These are phyloP conservation scores for Berkeleyomyces rouxiae DNA, from an alignment of 2,329 filamentous ascomycete genomes.

Conservation along the genomic window DNA sequence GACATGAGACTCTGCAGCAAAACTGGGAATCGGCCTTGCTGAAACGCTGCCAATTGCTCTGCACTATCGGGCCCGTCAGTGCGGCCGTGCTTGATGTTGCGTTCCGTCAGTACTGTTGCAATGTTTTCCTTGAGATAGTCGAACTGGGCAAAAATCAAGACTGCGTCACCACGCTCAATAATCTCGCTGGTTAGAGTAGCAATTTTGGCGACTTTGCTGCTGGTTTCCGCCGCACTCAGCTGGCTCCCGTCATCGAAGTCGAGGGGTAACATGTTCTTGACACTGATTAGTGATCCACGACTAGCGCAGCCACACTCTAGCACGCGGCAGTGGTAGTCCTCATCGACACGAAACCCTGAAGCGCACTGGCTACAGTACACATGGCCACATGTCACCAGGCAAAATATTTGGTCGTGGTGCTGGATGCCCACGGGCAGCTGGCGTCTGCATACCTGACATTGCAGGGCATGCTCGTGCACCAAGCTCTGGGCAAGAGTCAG, in stretches of 20 bases:
- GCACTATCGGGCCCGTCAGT: slow-evolving; percentile 7
- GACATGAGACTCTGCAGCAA: slow-evolving; percentile 25
- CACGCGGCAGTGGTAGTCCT: slow-evolving; percentile 14
- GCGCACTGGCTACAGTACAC: slow-evolving; percentile 16
- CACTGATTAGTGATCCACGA: slow-evolving; percentile 5
- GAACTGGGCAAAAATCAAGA: slow-evolving; percentile 26
- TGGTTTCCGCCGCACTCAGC: background rate
- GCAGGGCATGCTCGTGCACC: background rate
- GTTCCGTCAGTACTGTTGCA: background rate
- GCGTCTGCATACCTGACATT: slow-evolving; percentile 10
- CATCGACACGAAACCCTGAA: background rate
- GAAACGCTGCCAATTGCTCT: slow-evolving; percentile 7
- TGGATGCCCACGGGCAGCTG: background rate
- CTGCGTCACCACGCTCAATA: slow-evolving; percentile 14
- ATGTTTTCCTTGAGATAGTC: slow-evolving; percentile 17
- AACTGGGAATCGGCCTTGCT: slow-evolving; percentile 15
- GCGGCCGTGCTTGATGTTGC: background rate
- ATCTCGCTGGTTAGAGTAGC: slow-evolving; percentile 13
- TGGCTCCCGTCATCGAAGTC: background rate
- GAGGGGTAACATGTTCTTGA: slow-evolving; percentile 8
- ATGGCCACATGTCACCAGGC: slow-evolving; percentile 19
- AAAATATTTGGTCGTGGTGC: slow-evolving; percentile 6
- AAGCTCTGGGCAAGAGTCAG: background rate
- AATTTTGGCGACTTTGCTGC: slow-evolving; percentile 16
- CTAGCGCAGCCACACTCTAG: slow-evolving; percentile 4